Evolutionary conservation across 2,329 filamentous ascomycete species (phyloP).

Genomic region (Colletotrichum sp.): DNA sequence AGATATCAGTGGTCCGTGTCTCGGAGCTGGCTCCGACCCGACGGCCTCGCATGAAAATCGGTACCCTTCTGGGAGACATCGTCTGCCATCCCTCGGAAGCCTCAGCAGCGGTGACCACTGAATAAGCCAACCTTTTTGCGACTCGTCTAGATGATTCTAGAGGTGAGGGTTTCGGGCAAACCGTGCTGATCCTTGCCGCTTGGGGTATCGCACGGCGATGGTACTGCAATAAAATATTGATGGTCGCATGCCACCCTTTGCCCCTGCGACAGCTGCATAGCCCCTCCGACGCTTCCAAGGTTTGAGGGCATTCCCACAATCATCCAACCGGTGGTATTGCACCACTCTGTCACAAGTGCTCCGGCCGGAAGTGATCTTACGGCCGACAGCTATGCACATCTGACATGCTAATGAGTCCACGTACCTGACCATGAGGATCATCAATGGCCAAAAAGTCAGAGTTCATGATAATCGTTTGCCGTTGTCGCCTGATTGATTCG

Average conservation of each 20-base stretch:
- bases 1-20: too few relatives aligned
- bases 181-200: neutral
- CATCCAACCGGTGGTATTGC: neutral
- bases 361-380: neutral
- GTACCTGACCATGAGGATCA: neutral
- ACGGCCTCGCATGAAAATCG: neutral
- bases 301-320: constrained; percentile 2
- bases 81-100: neutral
- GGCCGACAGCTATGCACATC: neutral
- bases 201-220: neutral
- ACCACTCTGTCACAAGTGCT: neutral
- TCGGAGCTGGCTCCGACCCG: constrained; percentile 2
- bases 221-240: neutral
- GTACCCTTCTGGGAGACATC: neutral
- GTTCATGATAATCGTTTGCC: neutral
- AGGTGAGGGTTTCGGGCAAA: neutral
- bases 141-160: neutral
- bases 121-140: neutral
- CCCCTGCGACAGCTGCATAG: neutral
- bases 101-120: neutral
- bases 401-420: neutral
- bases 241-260: neutral
- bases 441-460: neutral
- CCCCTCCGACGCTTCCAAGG: neutral
- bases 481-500: neutral